These are phyloP conservation scores for Alternaria dauci DNA, from an alignment of 2,329 filamentous ascomycete species.

Conservation along the genomic window DNA sequence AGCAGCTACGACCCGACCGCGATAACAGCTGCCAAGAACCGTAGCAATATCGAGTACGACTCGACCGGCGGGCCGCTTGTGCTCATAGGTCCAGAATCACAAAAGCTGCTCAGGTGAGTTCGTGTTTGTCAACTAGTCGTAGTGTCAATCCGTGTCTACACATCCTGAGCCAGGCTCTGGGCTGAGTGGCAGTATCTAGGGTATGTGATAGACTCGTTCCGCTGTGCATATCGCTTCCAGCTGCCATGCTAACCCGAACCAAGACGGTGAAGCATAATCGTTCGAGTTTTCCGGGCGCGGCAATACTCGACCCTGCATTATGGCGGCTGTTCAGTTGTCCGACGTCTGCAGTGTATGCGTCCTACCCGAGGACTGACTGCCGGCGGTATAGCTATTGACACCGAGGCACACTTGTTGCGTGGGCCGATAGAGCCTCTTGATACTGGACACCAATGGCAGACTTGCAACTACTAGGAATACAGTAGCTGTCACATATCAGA, in stretches of 20 bases:
- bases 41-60: conserved; percentile 46
- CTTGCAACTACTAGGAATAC: not conserved
- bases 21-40: conserved; percentile 42
- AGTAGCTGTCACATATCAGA: conserved; percentile 20
- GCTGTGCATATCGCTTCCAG: conserved; percentile 17
- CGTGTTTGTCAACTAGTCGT: conserved; percentile 31
- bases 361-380: conserved; percentile 17
- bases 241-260: conserved; percentile 17
- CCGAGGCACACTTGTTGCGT: conserved; percentile 3
- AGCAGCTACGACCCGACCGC: conserved; percentile 26
- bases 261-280: conserved; percentile 21
- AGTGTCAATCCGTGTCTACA: conserved; percentile 6
- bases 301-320: conserved; percentile 22
- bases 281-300: conserved; percentile 24
- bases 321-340: conserved; percentile 16
- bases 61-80: conserved; percentile 43
- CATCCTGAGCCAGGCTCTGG: conserved; percentile 21
- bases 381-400: not conserved
- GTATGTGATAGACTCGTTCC: conserved; percentile 22
- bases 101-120: conserved; percentile 40
- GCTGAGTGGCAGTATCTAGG: conserved; percentile 27
- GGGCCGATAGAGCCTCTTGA: conserved; percentile 7
- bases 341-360: conserved; percentile 17
- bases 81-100: conserved; percentile 37
- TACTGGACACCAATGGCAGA: conserved; percentile 13